phyloP scores from a whole-genome alignment of 441 rosid genomes.

The Hura crepitans region DNA sequence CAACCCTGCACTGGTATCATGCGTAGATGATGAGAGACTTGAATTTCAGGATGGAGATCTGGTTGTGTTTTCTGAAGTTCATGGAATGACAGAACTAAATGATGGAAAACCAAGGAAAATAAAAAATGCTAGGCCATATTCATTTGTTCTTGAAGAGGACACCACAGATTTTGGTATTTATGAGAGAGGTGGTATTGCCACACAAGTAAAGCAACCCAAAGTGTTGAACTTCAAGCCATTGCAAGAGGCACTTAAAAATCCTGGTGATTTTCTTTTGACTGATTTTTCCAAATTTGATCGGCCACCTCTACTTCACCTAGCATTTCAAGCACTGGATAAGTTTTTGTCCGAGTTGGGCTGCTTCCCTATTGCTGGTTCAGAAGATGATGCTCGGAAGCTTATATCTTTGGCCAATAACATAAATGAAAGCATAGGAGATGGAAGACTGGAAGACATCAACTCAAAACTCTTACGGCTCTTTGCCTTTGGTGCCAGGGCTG shows the following conservation, averaged over 20 bases:
- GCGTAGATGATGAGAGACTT: slow-evolving; percentile 91
- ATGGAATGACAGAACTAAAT: slow-evolving; percentile 86
- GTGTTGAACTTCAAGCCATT: slow-evolving; percentile 66
- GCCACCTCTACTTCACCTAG: slow-evolving; percentile 76
- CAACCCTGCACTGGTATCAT: slow-evolving; percentile 69
- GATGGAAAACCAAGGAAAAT: slow-evolving; percentile 88
- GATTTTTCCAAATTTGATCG: slow-evolving; percentile 88
- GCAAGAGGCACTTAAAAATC: slow-evolving; percentile 70
- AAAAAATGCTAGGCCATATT: slow-evolving; percentile 64
- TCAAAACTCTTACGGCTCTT: slow-evolving; percentile 66
- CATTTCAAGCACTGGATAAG: slow-evolving; percentile 85
- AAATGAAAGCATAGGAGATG: slow-evolving; percentile 63
- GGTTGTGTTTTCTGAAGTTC: slow-evolving; percentile 86
- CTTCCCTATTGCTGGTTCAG: slow-evolving; percentile 82
- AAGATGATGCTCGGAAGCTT: slow-evolving; percentile 76
- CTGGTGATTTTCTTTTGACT: slow-evolving; percentile 83
- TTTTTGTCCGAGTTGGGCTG: slow-evolving; percentile 55
- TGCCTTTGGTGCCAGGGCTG: slow-evolving; percentile 88
- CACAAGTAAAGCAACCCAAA: slow-evolving; percentile 83
- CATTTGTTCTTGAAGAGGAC: slow-evolving; percentile 83
- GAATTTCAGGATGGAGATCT: slow-evolving; percentile 91
- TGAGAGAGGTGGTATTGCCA: slow-evolving; percentile 85
- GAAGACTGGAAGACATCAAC: slow-evolving; percentile 60
- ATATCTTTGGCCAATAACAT: slow-evolving; percentile 48
- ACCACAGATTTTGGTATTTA: slow-evolving; percentile 57